Conservation (phyloP, 192 early-diverging fungal genomes). For the Coemansia sp. region DNA sequence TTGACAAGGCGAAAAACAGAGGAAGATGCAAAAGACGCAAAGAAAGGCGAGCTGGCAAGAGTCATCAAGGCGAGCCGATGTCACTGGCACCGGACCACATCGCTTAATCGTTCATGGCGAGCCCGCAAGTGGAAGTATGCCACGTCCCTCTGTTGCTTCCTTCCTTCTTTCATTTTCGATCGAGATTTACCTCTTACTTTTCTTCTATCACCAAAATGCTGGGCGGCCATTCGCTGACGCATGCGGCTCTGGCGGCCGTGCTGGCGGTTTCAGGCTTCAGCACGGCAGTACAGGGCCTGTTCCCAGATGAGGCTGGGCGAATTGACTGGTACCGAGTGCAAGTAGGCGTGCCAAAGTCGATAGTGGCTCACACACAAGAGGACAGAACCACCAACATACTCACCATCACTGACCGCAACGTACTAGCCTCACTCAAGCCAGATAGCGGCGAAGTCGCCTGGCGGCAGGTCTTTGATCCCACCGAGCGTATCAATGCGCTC, state of each 20-base stretch:
- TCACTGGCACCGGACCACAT: background rate
- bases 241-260: slow-evolving; percentile 7
- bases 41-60: too few species aligned
- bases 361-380: slow-evolving; percentile 24
- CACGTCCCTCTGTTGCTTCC: background rate
- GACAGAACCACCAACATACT: slow-evolving; percentile 42
- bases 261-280: slow-evolving; percentile 22
- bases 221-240: slow-evolving; percentile 10
- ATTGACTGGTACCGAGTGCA: slow-evolving; percentile 53
- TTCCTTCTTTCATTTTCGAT: background rate
- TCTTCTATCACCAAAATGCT: slow-evolving; percentile 6
- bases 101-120: background rate
- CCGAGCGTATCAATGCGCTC: slow-evolving; percentile 59
- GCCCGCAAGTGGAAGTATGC: background rate
- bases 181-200: background rate
- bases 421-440: slow-evolving; percentile 68
- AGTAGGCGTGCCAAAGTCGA: slow-evolving; percentile 33
- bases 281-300: slow-evolving; percentile 26
- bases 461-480: slow-evolving; percentile 67
- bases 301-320: slow-evolving; percentile 48
- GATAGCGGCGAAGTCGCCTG: slow-evolving; percentile 71
- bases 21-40: background rate
- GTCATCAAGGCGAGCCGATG: background rate
- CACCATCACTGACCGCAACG: slow-evolving; percentile 69
- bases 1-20: background rate